phyloP scores from a whole-genome alignment of 2,329 filamentous ascomycete species.

The Epichloe aotearoae region DNA sequence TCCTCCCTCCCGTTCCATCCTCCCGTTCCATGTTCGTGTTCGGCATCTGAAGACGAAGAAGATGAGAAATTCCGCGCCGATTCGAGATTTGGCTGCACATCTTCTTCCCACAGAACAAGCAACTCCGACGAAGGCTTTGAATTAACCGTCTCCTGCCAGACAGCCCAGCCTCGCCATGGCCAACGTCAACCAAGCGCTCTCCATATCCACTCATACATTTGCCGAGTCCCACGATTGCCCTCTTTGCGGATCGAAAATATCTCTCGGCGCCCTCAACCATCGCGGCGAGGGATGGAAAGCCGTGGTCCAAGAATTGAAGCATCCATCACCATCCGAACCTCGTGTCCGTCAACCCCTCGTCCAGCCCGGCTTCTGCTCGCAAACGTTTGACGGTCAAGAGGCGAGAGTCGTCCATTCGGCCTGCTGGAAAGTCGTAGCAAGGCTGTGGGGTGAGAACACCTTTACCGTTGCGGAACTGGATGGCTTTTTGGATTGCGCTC shows the following conservation, averaged over 20 bases:
- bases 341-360: conserved; percentile 2
- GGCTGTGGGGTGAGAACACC: conserved; percentile 1
- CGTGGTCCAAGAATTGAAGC: conserved; percentile 1
- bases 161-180: background rate
- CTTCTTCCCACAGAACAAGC: too few relatives aligned
- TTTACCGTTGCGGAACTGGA: conserved; percentile 6
- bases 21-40: too few relatives aligned
- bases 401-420: conserved; percentile 5
- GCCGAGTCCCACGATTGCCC: conserved; percentile 1
- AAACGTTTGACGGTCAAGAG: conserved; percentile 1
- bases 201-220: background rate
- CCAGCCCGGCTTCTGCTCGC: background rate
- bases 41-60: too few relatives aligned
- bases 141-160: background rate
- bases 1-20: too few relatives aligned
- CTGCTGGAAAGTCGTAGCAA: conserved; percentile 5
- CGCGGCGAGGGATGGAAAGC: conserved; percentile 5
- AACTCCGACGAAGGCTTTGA: background rate
- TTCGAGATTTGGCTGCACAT: too few relatives aligned
- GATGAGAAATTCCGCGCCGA: too few relatives aligned
- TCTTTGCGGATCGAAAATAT: conserved; percentile 5
- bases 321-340: background rate
- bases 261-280: conserved; percentile 1
- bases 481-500: conserved; percentile 6
- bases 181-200: background rate